Conservation (phyloP, 805 yeast species). For the Starmerella bombi region DNA sequence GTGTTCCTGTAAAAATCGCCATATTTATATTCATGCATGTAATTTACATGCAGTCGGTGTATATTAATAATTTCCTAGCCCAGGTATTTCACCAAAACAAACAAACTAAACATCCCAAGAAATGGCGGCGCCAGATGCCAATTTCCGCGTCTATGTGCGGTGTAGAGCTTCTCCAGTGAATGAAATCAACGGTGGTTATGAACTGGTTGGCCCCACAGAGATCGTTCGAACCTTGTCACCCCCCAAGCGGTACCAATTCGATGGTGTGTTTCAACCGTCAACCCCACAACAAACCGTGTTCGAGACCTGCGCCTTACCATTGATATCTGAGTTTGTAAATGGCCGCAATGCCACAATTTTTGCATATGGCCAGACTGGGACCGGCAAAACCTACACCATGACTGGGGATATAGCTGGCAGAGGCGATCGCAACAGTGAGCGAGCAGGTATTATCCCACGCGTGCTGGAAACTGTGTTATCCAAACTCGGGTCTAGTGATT, state of each 20-base stretch:
- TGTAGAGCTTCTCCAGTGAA: constrained; percentile 1
- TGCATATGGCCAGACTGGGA: constrained; percentile 88
- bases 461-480: constrained; percentile 44
- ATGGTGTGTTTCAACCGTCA: constrained; percentile 70
- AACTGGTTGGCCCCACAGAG: background rate
- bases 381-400: constrained; percentile 69
- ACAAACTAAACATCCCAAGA: too few relatives aligned
- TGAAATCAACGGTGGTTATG: background rate
- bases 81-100: too few relatives aligned
- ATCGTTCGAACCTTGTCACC: background rate
- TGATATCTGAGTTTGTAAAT: constrained; percentile 49
- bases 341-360: constrained; percentile 55
- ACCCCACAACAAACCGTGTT: constrained; percentile 60
- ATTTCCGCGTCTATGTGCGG: constrained; percentile 14
- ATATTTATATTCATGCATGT: too few relatives aligned
- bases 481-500: constrained; percentile 28
- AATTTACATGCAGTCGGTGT: too few relatives aligned
- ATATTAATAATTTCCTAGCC: too few relatives aligned
- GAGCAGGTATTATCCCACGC: constrained; percentile 55
- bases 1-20: constrained; percentile 8
- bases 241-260: constrained; percentile 52
- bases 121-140: constrained; percentile 7
- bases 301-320: constrained; percentile 50
- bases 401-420: constrained; percentile 43
- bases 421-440: constrained; percentile 10